phyloP scores from a whole-genome alignment of 257 asterid species.

The Solanum verrucosum region DNA sequence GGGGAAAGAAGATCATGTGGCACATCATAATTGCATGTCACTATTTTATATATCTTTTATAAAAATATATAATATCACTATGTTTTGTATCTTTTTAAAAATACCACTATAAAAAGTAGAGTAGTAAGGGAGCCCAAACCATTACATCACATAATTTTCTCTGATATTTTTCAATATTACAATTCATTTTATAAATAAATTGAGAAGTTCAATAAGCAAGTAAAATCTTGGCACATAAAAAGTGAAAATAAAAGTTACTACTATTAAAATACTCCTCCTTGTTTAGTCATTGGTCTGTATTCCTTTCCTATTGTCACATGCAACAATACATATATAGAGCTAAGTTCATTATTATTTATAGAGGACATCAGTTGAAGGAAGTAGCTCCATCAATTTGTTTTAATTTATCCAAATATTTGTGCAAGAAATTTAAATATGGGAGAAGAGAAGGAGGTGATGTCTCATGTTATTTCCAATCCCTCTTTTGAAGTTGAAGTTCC shows the following conservation, averaged over 20 bases:
- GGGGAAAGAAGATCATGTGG: too few relatives aligned
- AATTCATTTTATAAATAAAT: neutral
- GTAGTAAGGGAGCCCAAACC: too few relatives aligned
- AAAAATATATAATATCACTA: too few relatives aligned
- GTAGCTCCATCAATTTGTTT: neutral
- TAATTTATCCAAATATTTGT: neutral
- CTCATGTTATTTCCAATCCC: neutral
- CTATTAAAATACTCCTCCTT: neutral
- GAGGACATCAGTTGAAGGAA: neutral
- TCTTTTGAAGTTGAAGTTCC: slow-evolving; percentile 37
- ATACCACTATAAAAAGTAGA: too few relatives aligned
- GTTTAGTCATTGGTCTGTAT: neutral
- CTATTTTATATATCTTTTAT: too few relatives aligned
- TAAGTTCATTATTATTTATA: neutral
- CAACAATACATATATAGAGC: neutral
- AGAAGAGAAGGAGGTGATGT: neutral
- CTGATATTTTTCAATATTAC: too few relatives aligned
- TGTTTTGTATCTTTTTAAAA: too few relatives aligned
- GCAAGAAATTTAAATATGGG: neutral
- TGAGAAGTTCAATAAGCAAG: neutral
- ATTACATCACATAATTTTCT: too few relatives aligned
- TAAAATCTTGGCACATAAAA: neutral
- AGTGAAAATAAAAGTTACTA: neutral
- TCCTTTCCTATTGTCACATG: neutral
- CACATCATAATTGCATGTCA: too few relatives aligned